Evolutionary conservation across 306 rosid species (phyloP), one percentile per base, ranked within the genome.

Genomic region (Vicia sativa): DNA sequence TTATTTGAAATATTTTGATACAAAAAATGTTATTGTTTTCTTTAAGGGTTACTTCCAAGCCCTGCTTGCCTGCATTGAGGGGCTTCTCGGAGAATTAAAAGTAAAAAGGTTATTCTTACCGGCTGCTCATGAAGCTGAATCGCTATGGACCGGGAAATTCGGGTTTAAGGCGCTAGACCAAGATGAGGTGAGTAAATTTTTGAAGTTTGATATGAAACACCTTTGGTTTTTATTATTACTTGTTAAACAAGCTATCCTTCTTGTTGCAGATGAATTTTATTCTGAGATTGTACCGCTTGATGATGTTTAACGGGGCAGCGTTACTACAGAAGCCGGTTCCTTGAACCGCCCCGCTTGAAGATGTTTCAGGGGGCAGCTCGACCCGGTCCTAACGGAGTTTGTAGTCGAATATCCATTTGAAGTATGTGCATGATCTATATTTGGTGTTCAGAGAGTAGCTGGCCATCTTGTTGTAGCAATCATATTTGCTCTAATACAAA

Each of bases 71-170:
- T 92, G 96, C 67, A 81, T 90, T 0, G 91, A 92, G 73, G 49
- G 78, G 74, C 35, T 87, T 21, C 89, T 90, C 13, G 74, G 74
- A 4, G 77, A 78, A 15, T 69, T 90, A 50, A 81, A 82, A 4
- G 90, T 92, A 57, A 78, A 44, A 74, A 26, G 63, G 50, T 85
- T 90, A 12, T 82, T 90, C 49, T 77, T 92, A 57, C 98, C 96
- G 4, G 91, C 96, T 7, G 91, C 90, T 2, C 82, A 55, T 4
- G 85, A 83, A 70, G 91, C 96, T 9, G 79, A 76, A 70, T 79
- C 96, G n/a, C 77, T 86, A 49, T 92, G 96, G 96, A 90, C 67
- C 0, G 70, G 67, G 12, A 92, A 87, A 78, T 87, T 90, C 58
- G 91, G 91, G 25, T 92, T 92, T 65, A 53, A 46, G 9, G 81